Base-by-base conservation (phyloP, 495 filamentous ascomycete species). In the Podospora pseudoanserina region DNA sequence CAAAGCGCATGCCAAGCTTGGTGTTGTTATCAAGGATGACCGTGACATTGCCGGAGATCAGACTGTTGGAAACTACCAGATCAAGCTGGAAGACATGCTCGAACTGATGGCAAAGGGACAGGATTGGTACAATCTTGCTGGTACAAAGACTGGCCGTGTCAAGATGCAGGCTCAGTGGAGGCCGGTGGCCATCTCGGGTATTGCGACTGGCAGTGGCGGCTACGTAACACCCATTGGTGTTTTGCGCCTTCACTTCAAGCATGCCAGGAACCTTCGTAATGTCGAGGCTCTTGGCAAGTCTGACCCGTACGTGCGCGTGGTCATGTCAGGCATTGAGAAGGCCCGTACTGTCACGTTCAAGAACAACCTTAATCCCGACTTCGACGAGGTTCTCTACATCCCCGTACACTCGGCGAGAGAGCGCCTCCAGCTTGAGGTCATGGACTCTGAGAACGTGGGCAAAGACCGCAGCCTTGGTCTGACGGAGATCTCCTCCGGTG, bases 241-340 rank as follows among this genome's bases (percentile, higher is more conserved):
- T 54, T 89, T 98, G 87, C 88, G 95, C 67, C 81, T 99, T 70
- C 93, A 99, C 76, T 96, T 98, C 82, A 88, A 91, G 80, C 87
- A 85, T 65, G 95, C 91, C 30, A 85, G 84, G 60, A 84, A 92
- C 65, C 85, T 99, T 23, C 92, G 93, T 59, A 99, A 99, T 76
- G 80, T 97, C 64, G 95, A 99, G 75, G 90, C 92, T 56, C 87
- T 99, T 80, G 96, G 95, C 78, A 97, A 97, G 80, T 97, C 94
- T 13, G 95, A 99, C 77, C 92, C 95, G 0, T 99, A 98, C 74
- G 92, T 86, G 27, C 89, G 94, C 19, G 90, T 97, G 9, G 81
- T 97, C 58, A 85, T 97, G 32, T 96, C 93, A 34, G 94, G 95
- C 32, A 85, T 97, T 61, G 90, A 94, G 73, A 96, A 92, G 74